These are phyloP conservation scores for Xylaria palmicola DNA, from an alignment of 495 filamentous ascomycete genomes.

Conservation along the genomic window DNA sequence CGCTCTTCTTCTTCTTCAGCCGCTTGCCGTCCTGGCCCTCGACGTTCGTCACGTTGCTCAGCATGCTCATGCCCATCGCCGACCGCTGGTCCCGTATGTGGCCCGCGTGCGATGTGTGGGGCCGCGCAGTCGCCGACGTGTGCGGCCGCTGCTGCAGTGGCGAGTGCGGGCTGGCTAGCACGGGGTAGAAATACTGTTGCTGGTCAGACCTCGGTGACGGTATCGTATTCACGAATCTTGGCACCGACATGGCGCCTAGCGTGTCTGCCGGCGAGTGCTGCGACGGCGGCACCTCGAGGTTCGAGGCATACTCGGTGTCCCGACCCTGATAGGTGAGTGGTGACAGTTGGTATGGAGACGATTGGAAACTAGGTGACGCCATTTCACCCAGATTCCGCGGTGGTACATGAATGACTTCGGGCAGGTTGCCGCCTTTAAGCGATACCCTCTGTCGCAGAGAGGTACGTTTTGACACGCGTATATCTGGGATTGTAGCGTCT, in stretches of 20 bases:
- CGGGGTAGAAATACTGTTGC: slow-evolving; percentile 52
- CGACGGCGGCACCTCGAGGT: slow-evolving; percentile 40
- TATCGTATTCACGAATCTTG: slow-evolving; percentile 36
- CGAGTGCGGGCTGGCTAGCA: slow-evolving; percentile 55
- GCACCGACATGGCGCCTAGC: slow-evolving; percentile 34
- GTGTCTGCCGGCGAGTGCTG: slow-evolving; percentile 32
- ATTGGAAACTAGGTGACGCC: slow-evolving; percentile 25
- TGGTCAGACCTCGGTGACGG: slow-evolving; percentile 52
- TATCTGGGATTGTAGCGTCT: slow-evolving; percentile 22
- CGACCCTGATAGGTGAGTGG: slow-evolving; percentile 35
- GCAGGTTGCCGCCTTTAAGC: slow-evolving; percentile 40
- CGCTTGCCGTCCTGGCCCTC: slow-evolving; percentile 29
- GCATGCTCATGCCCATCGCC: slow-evolving; percentile 52
- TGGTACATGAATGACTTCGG: slow-evolving; percentile 47
- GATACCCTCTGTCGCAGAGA: slow-evolving; percentile 52
- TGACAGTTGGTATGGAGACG: slow-evolving; percentile 21
- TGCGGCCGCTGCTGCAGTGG: slow-evolving; percentile 56
- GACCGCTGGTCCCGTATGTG: slow-evolving; percentile 46
- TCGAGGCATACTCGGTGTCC: slow-evolving; percentile 54
- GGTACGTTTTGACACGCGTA: slow-evolving; percentile 34
- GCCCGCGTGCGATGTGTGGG: slow-evolving; percentile 26
- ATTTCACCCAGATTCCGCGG: slow-evolving; percentile 30
- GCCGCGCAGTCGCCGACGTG: slow-evolving; percentile 38
- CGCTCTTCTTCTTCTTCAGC: slow-evolving; percentile 58
- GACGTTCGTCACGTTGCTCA: slow-evolving; percentile 38